phyloP scores from a whole-genome alignment of 352 stramenopile genomes.

The Peronospora farinosa region DNA sequence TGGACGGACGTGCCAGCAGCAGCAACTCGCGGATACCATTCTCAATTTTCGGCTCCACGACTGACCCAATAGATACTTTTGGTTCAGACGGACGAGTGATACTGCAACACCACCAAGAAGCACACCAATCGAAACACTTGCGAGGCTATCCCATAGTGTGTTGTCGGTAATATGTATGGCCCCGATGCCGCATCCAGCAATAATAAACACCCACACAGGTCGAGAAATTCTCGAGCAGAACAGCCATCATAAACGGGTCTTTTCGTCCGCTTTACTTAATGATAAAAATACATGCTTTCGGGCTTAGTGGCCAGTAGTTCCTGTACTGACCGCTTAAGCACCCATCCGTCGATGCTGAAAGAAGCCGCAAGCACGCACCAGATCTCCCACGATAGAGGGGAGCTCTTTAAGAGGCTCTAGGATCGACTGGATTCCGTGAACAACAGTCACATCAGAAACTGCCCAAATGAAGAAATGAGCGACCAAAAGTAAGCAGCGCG shows the following conservation, averaged over 20 bases:
- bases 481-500: constrained; percentile 98
- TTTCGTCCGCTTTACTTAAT: constrained; percentile 74
- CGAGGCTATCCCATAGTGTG: constrained; percentile 93
- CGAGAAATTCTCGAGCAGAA: constrained; percentile 96
- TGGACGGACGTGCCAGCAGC: constrained; percentile 82
- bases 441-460: constrained; percentile 97
- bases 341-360: constrained; percentile 94
- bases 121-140: constrained; percentile 91
- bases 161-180: constrained; percentile 89
- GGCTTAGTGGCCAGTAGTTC: constrained; percentile 80
- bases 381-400: constrained; percentile 82
- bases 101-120: constrained; percentile 92
- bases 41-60: constrained; percentile 92
- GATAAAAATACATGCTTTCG: constrained; percentile 53
- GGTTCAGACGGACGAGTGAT: constrained; percentile 91
- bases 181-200: constrained; percentile 92
- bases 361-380: constrained; percentile 93
- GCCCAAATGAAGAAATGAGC: constrained; percentile 94
- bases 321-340: constrained; percentile 83
- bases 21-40: constrained; percentile 71
- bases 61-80: constrained; percentile 94
- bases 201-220: constrained; percentile 95
- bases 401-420: constrained; percentile 63
- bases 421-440: constrained; percentile 86
- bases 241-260: constrained; percentile 95